Evolutionary conservation across 2,329 filamentous ascomycete species (phyloP), one percentile per base, ranked within the genome.

Genomic region (Zymoseptoria ardabiliae): DNA sequence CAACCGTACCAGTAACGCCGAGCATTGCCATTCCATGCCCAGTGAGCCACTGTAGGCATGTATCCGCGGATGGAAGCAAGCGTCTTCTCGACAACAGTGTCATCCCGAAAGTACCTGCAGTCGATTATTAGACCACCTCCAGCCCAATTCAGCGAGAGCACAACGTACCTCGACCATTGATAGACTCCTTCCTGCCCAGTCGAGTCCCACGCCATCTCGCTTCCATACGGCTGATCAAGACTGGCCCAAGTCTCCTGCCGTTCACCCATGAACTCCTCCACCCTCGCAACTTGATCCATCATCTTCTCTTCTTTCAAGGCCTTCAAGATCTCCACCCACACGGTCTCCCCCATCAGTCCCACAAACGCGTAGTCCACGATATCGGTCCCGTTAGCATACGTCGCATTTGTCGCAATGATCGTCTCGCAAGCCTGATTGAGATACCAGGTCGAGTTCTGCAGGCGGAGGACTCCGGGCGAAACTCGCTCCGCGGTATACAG

Each of bases 21-120:
- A 0, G 82, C 81, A 61, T 85, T 85, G 11, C 83, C 83, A 55
- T 85, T 84, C 80, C 80, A 85, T 2, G 81, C 83, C 83, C 83
- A 85, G 62, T 85, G 83, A 0, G 81, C 74, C 0, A 85, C 78
- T 0, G 80, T 81, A 0, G 83, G 82, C 74, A 79, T 83, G 62
- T 80, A 85, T 0, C 80, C 83, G 1, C 82, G 67, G 3, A 85
- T 81, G 21, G 78, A 81, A 58, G 80, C 75, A 52, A 85, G 73
- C 0, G 87, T 79, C 63, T 84, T 85, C 1, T 68, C 68, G 0
- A 74, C 76, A 0, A 81, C 81, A 0, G 66, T 66, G 0, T 70
- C 70, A 53, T 80, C 73, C 2, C 77, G 77, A 66, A 85, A 85
- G 65, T 83, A 79, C 54, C 77, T 79, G 5, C 45, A n/a, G 20